A percentile compares a stretch with the other conserved stretches of the same genome.
phyloP scores from a whole-genome alignment of 2,329 filamentous ascomycete species.

The Alternaria incomplexa region DNA sequence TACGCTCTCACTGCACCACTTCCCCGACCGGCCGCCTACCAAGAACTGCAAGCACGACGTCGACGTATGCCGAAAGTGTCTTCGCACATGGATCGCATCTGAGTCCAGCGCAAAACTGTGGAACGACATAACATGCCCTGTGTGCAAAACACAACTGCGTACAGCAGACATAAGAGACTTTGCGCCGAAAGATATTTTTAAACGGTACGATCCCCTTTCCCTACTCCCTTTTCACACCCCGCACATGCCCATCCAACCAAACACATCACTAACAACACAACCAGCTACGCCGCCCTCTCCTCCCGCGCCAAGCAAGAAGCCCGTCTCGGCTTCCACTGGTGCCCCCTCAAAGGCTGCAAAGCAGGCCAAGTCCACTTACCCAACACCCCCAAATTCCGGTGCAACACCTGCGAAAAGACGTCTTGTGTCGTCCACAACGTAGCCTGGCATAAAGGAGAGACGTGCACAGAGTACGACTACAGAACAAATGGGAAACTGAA shows the following conservation, averaged over 20 bases:
- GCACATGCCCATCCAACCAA: neutral
- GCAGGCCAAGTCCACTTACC: conserved; percentile 60
- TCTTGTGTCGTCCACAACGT: conserved; percentile 47
- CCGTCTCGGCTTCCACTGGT: conserved; percentile 60
- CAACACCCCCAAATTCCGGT: conserved; percentile 51
- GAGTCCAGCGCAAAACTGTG: conserved; percentile 49
- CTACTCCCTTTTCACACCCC: too few species aligned
- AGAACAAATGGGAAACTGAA: conserved; percentile 31
- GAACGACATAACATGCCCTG: conserved; percentile 59
- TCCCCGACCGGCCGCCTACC: conserved; percentile 42
- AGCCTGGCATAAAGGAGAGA: conserved; percentile 50
- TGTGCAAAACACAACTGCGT: conserved; percentile 53
- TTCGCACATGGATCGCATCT: conserved; percentile 48
- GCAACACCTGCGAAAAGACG: conserved; percentile 42
- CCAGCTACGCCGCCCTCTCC: conserved; percentile 52
- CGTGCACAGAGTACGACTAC: conserved; percentile 49
- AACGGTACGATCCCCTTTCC: neutral
- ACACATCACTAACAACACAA: neutral
- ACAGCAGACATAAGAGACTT: conserved; percentile 56
- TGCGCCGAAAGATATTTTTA: conserved; percentile 32
- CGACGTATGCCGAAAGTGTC: conserved; percentile 47
- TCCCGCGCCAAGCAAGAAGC: conserved; percentile 53
- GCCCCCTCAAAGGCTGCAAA: conserved; percentile 56
- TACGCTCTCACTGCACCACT: conserved; percentile 33
- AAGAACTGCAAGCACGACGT: conserved; percentile 40